phyloP scores from a whole-genome alignment of 306 rosid genomes.

The Acacia melanoxylon region DNA sequence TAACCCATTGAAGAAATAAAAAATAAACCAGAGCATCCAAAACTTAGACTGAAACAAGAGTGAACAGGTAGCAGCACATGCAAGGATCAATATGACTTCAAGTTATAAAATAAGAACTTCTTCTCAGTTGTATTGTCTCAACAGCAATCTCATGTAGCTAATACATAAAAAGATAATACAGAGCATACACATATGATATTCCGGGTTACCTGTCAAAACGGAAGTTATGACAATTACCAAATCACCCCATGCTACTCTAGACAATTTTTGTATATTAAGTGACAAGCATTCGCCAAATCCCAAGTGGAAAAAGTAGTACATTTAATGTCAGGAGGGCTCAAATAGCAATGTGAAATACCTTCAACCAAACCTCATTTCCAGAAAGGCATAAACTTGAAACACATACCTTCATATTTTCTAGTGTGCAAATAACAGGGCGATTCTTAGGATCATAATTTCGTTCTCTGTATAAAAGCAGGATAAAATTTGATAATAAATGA shows the following conservation, averaged over 20 bases:
- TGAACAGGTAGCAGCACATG: too few species aligned
- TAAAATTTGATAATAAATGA: conserved; percentile 62
- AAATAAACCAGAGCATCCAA: too few species aligned
- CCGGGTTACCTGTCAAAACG: neutral
- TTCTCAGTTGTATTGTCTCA: neutral
- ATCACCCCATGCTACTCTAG: neutral
- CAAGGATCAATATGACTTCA: neutral
- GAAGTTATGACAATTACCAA: neutral
- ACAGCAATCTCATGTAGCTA: neutral
- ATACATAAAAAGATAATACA: neutral
- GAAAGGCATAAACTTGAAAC: neutral
- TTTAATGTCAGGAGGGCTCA: neutral
- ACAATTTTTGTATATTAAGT: neutral
- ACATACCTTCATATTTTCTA: neutral
- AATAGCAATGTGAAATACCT: neutral
- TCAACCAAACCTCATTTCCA: neutral
- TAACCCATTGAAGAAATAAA: too few species aligned
- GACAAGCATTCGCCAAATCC: neutral
- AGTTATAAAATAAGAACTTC: neutral
- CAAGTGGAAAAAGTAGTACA: neutral
- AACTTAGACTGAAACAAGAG: too few species aligned
- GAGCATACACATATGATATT: neutral
- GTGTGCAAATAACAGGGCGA: conserved; percentile 46
- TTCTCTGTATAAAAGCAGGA: conserved; percentile 74
- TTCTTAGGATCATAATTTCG: conserved; percentile 70